Conservation (phyloP, 2,329 filamentous ascomycete genomes). For the Aspergillus aculeatinus region DNA sequence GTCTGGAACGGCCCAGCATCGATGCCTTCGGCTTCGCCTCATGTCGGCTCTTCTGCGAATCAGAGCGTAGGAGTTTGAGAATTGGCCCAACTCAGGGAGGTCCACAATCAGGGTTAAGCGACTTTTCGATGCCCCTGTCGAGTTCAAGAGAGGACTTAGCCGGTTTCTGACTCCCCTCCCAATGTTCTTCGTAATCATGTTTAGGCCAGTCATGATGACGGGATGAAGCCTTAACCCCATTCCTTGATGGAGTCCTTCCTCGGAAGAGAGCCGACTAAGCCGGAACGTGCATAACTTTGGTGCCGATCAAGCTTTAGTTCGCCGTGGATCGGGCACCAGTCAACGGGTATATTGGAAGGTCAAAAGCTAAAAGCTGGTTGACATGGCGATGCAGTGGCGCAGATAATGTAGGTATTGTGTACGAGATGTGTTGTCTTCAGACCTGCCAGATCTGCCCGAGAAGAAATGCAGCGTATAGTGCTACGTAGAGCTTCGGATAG, state of each 20-base stretch:
- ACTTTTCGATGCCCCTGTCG: background rate
- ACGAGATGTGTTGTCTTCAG: background rate
- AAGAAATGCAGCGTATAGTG: no score
- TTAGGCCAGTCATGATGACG: background rate
- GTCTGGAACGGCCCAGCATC: background rate
- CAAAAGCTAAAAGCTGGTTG: background rate
- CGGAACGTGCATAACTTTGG: background rate
- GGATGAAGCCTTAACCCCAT: constrained; percentile 6
- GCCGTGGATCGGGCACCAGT: background rate
- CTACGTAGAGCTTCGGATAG: background rate
- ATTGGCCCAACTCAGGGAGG: background rate
- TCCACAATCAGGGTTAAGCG: constrained; percentile 7
- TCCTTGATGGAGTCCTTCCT: background rate
- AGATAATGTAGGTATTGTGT: background rate
- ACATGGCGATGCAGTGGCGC: background rate
- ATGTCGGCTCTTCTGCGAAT: constrained; percentile 3
- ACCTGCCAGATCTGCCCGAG: background rate
- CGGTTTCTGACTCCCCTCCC: background rate
- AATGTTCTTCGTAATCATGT: background rate
- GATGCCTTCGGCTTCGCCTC: background rate
- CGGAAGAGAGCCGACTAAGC: background rate
- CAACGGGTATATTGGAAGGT: background rate
- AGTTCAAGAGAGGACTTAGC: constrained; percentile 3
- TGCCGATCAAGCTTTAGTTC: background rate
- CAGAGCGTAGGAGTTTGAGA: background rate